These are phyloP conservation scores for Rhynchospora tenuis DNA, from an alignment of 176 grass and related monocot genomes.

Conservation along the genomic window DNA sequence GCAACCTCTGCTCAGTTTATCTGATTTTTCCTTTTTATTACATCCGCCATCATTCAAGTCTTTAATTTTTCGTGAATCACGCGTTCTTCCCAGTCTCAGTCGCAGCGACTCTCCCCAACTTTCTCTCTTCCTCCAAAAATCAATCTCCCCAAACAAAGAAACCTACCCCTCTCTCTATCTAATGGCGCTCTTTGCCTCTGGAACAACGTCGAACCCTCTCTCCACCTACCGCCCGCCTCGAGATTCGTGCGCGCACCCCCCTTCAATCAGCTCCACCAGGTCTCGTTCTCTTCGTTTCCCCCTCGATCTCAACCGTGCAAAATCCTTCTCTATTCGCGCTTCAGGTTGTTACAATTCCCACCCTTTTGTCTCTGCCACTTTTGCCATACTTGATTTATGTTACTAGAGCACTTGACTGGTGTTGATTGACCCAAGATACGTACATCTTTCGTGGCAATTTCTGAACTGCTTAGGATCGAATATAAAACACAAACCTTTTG, in stretches of 20 bases:
- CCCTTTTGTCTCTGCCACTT: neutral
- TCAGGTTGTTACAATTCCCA: constrained; percentile 5
- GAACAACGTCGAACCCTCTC: neutral
- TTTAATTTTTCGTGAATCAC: constrained; percentile 5
- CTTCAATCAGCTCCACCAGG: neutral
- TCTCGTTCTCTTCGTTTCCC: constrained; percentile 14
- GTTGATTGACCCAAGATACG: neutral
- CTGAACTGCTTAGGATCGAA: neutral
- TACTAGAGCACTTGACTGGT: too few species aligned
- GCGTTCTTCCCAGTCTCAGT: neutral
- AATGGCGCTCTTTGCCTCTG: constrained; percentile 14
- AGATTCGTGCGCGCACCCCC: neutral
- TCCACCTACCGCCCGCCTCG: neutral
- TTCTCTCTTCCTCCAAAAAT: neutral
- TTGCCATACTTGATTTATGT: neutral
- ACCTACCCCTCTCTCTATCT: neutral
- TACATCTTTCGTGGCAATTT: neutral
- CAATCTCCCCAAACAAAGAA: neutral
- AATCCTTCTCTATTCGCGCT: constrained; percentile 1
- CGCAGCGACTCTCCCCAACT: neutral
- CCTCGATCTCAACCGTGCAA: constrained; percentile 2
- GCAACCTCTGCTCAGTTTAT: too few species aligned
- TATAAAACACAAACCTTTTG: neutral
- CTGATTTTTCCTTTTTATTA: too few species aligned
- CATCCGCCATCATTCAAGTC: too few species aligned